phyloP scores from a whole-genome alignment of 495 filamentous ascomycete species.

The Neurospora africana region DNA sequence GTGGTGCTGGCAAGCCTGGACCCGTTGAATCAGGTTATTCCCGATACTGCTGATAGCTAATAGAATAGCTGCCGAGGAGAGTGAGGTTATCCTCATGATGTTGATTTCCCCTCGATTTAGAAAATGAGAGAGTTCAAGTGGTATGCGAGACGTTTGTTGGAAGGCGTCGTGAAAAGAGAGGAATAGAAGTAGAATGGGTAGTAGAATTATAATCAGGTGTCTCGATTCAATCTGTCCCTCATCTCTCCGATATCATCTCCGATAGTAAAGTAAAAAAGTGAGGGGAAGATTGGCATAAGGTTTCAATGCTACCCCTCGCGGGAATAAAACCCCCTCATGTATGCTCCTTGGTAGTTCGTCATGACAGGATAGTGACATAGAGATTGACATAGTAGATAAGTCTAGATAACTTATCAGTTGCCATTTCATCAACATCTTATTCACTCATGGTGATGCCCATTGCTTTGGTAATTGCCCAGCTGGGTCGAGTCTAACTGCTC shows the following conservation, averaged over 20 bases:
- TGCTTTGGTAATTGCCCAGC: not conserved
- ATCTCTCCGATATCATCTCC: not conserved
- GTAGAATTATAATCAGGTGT: not conserved
- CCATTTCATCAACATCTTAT: not conserved
- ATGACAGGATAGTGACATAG: not conserved
- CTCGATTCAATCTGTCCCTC: not conserved
- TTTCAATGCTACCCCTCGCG: not conserved
- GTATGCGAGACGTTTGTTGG: not conserved
- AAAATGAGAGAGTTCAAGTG: not conserved
- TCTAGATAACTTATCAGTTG: not conserved
- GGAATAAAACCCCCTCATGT: not conserved
- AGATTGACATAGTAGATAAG: not conserved
- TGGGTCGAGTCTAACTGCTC: not conserved
- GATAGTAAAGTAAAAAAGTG: not conserved
- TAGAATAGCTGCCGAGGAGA: not conserved
- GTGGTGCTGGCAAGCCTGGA: slow-evolving; percentile 13
- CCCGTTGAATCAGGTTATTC: not conserved
- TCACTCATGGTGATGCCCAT: not conserved
- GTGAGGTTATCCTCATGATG: not conserved
- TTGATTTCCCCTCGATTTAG: not conserved
- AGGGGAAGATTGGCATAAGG: not conserved
- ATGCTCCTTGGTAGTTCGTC: not conserved
- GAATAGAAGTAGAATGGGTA: not conserved
- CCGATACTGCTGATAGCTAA: not conserved
- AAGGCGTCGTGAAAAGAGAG: not conserved